Conservation (phyloP, 345 rosid species). For the Eucalyptus cloeziana region DNA sequence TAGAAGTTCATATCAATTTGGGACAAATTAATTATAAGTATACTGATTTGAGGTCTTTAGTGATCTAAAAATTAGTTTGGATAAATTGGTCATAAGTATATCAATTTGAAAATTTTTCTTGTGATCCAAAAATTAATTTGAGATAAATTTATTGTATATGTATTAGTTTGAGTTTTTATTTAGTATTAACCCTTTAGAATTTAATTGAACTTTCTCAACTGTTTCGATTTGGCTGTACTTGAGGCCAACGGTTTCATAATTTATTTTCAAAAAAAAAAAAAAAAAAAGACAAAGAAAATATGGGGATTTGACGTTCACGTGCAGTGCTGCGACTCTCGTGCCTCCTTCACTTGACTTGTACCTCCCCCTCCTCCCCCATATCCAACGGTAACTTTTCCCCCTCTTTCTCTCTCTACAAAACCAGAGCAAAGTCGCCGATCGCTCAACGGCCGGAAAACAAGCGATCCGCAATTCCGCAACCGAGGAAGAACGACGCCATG, state of each 20-base stretch:
- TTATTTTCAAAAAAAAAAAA: not conserved
- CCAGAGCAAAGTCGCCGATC: not conserved
- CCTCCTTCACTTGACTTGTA: not conserved
- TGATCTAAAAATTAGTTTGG: too few species aligned
- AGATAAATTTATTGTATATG: too few species aligned
- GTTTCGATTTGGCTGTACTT: not conserved
- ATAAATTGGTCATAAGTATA: too few species aligned
- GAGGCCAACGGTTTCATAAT: not conserved
- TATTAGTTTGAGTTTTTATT: too few species aligned
- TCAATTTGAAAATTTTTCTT: accelerated
- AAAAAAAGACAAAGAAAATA: not conserved
- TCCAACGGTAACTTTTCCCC: not conserved
- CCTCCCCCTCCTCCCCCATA: not conserved
- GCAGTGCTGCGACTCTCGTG: not conserved
- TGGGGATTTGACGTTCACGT: not conserved
- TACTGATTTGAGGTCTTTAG: accelerated
- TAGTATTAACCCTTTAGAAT: too few species aligned
- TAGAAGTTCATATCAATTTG: not conserved
- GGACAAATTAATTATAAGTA: too few species aligned
- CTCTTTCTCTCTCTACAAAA: not conserved
- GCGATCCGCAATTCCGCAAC: not conserved
- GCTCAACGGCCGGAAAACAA: not conserved
- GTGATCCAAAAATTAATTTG: accelerated
- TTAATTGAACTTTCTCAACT: not conserved
- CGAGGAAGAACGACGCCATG: not conserved